These are phyloP conservation scores for Ochetophila trinervis DNA, from an alignment of 306 rosid genomes.

Conservation along the genomic window DNA sequence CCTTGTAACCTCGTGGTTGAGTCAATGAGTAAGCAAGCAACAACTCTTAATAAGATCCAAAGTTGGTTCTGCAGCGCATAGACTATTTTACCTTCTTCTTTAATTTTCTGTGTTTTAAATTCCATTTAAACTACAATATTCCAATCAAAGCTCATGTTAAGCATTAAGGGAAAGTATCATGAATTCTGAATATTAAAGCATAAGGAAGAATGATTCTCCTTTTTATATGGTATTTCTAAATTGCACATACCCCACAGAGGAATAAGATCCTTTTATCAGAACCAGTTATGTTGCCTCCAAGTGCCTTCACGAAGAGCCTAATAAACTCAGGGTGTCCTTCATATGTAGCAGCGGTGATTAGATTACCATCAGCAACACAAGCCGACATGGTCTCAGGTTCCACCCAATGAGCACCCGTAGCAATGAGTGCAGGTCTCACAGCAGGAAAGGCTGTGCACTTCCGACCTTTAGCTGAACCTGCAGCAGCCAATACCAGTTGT, in stretches of 20 bases:
- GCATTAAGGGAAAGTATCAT: too few species aligned
- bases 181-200: neutral
- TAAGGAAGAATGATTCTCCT: neutral
- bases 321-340: conserved; percentile 59
- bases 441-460: conserved; percentile 61
- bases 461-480: conserved; percentile 56
- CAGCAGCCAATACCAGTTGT: conserved; percentile 85
- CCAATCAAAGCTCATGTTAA: too few species aligned
- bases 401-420: conserved; percentile 84
- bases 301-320: conserved; percentile 58
- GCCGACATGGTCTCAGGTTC: conserved; percentile 61
- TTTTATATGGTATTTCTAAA: conserved; percentile 6
- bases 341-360: conserved; percentile 57
- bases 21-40: too few species aligned
- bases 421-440: conserved; percentile 53
- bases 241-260: conserved; percentile 74
- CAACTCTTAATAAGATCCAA: too few species aligned
- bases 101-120: too few species aligned
- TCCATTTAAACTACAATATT: too few species aligned
- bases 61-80: neutral
- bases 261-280: conserved; percentile 60
- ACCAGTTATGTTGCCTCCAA: conserved; percentile 75
- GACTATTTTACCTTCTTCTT: neutral
- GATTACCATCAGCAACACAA: conserved; percentile 65
- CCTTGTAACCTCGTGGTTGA: too few species aligned